Evolutionary conservation across 306 rosid genomes (phyloP).

Genomic region (Calophaca sinica): DNA sequence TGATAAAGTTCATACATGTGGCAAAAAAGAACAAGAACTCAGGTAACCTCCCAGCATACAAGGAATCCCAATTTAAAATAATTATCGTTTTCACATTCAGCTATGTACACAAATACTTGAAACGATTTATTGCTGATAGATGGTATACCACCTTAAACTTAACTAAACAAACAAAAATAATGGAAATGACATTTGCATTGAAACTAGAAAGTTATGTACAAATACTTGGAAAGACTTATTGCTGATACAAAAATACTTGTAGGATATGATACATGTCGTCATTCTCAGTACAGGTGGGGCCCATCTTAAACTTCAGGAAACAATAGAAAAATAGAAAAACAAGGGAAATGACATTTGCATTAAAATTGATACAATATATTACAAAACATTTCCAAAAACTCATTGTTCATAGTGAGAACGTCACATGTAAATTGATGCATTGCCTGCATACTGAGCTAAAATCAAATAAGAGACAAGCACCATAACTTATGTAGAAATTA

Average conservation of each 20-base stretch:
- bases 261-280: background rate
- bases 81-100: too few species aligned
- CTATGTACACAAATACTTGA: too few species aligned
- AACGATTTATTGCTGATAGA: too few species aligned
- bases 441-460: background rate
- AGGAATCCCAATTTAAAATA: too few species aligned
- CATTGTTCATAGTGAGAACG: background rate
- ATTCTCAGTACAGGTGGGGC: background rate
- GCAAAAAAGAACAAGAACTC: background rate
- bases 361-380: background rate
- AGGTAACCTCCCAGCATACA: too few species aligned
- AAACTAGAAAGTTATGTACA: background rate
- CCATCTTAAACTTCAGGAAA: background rate
- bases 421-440: background rate
- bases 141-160: too few species aligned
- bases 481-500: too few species aligned
- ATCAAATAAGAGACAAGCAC: background rate
- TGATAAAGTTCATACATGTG: background rate
- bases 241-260: background rate
- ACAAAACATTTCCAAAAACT: background rate
- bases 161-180: too few species aligned
- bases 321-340: background rate
- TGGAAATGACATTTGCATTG: too few species aligned
- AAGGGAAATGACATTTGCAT: slow-evolving; percentile 22
- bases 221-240: background rate